These are phyloP conservation scores for Colletotrichum higginsianum DNA, from an alignment of 2,329 filamentous ascomycete genomes.

Conservation along the genomic window DNA sequence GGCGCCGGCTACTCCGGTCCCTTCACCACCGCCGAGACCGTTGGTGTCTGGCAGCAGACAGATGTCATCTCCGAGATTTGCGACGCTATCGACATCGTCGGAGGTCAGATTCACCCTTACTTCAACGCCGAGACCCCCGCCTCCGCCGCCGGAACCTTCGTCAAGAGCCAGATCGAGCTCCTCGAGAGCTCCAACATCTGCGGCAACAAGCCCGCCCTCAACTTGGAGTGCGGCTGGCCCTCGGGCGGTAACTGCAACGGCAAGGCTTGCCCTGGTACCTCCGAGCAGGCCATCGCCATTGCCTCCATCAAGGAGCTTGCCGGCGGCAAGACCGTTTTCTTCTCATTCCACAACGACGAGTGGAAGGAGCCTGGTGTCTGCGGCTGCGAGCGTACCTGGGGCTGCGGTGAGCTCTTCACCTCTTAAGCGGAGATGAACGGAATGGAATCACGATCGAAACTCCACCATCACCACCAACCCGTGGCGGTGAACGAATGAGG, in stretches of 20 bases:
- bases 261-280: slow-evolving; percentile 74
- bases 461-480: neutral
- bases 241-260: slow-evolving; percentile 79
- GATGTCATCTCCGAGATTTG: slow-evolving; percentile 76
- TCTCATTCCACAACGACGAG: slow-evolving; percentile 83
- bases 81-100: slow-evolving; percentile 81
- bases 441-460: slow-evolving; percentile 3
- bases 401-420: slow-evolving; percentile 69
- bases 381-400: slow-evolving; percentile 86
- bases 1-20: slow-evolving; percentile 78
- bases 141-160: slow-evolving; percentile 80
- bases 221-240: slow-evolving; percentile 95
- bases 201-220: slow-evolving; percentile 79
- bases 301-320: slow-evolving; percentile 75
- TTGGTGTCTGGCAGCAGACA: slow-evolving; percentile 80
- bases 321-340: slow-evolving; percentile 82
- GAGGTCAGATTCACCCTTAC: slow-evolving; percentile 93
- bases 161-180: slow-evolving; percentile 78
- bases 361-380: slow-evolving; percentile 85
- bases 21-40: slow-evolving; percentile 89
- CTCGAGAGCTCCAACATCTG: slow-evolving; percentile 75
- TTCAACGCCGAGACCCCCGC: slow-evolving; percentile 83
- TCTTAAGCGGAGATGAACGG: slow-evolving; percentile 13
- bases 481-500: neutral
- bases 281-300: slow-evolving; percentile 81